A percentile compares a stretch with the other conserved stretches of the same genome.
Evolutionary conservation across 495 filamentous ascomycete genomes (phyloP).

Genomic region (Neurospora sp.): DNA sequence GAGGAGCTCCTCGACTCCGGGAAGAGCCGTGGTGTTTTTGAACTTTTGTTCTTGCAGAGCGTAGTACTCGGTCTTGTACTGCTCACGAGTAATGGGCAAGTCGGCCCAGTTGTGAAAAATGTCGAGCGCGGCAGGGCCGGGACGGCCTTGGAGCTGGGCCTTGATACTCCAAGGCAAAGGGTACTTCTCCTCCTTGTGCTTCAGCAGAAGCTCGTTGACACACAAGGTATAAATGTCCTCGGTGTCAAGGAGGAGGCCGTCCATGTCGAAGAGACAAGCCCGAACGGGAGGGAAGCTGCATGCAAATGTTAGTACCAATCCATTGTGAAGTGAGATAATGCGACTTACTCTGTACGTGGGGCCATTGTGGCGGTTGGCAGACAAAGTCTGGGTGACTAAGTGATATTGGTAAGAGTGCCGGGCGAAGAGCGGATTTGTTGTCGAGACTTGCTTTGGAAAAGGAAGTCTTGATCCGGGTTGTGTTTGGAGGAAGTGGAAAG

Average conservation of each 20-base stretch:
- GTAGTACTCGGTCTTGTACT: slow-evolving; percentile 49
- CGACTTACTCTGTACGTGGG: slow-evolving; percentile 31
- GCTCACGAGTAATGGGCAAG: slow-evolving; percentile 59
- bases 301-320: neutral
- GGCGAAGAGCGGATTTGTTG: neutral
- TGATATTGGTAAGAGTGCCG: neutral
- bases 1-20: slow-evolving; percentile 66
- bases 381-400: neutral
- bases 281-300: slow-evolving; percentile 64
- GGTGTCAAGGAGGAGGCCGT: slow-evolving; percentile 86
- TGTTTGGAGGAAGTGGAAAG: neutral
- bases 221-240: slow-evolving; percentile 85
- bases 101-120: slow-evolving; percentile 67
- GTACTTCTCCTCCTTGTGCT: slow-evolving; percentile 58
- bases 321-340: slow-evolving; percentile 7
- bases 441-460: neutral
- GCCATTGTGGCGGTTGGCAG: slow-evolving; percentile 20
- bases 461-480: neutral
- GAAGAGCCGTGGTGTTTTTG: slow-evolving; percentile 60
- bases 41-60: slow-evolving; percentile 62
- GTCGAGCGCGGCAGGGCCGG: slow-evolving; percentile 51
- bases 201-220: slow-evolving; percentile 69
- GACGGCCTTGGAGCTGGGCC: slow-evolving; percentile 89
- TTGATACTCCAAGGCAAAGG: slow-evolving; percentile 93
- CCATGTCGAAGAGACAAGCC: slow-evolving; percentile 98